Conservation (phyloP, 1,139 yeast species). For the Kluyveromyces sp. region DNA sequence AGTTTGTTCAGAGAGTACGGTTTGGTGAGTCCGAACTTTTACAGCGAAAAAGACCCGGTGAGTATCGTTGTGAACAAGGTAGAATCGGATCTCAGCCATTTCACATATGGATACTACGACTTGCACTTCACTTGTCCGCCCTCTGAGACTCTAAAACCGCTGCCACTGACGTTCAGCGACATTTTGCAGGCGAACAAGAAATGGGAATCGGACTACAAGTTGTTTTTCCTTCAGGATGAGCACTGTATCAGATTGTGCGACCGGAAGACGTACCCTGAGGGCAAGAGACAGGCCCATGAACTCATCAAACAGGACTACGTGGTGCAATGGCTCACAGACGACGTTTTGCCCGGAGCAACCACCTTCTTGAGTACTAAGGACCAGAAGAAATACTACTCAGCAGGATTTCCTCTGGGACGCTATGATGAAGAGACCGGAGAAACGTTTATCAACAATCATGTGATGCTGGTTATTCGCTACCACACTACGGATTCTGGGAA, state of each 20-base stretch:
- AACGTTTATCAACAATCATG: conserved; percentile 67
- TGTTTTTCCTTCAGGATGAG: conserved; percentile 55
- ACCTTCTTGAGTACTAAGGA: conserved; percentile 62
- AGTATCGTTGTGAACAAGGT: conserved; percentile 70
- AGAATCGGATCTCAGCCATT: conserved; percentile 66
- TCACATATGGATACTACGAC: conserved; percentile 73
- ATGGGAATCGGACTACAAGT: conserved; percentile 63
- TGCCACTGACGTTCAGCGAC: conserved; percentile 68
- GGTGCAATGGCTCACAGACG: conserved; percentile 80
- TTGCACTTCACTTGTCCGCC: conserved; percentile 80
- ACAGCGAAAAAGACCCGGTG: conserved; percentile 50
- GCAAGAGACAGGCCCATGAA: conserved; percentile 49
- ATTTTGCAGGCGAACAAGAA: conserved; percentile 75
- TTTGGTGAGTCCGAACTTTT: conserved; percentile 28
- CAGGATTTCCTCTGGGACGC: conserved; percentile 83
- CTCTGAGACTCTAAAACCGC: conserved; percentile 44
- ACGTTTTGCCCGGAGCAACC: conserved; percentile 76
- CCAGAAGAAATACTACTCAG: conserved; percentile 63
- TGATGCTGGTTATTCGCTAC: conserved; percentile 71
- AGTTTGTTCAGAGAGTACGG: conserved; percentile 10
- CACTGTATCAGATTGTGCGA: conserved; percentile 66
- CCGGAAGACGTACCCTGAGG: conserved; percentile 44
- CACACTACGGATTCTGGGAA: conserved; percentile 47
- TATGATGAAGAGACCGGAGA: conserved; percentile 43
- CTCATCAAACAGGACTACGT: conserved; percentile 65